Conservation (phyloP, 768 basidiomycete genomes). For the Dacryopinax primogenitus region DNA sequence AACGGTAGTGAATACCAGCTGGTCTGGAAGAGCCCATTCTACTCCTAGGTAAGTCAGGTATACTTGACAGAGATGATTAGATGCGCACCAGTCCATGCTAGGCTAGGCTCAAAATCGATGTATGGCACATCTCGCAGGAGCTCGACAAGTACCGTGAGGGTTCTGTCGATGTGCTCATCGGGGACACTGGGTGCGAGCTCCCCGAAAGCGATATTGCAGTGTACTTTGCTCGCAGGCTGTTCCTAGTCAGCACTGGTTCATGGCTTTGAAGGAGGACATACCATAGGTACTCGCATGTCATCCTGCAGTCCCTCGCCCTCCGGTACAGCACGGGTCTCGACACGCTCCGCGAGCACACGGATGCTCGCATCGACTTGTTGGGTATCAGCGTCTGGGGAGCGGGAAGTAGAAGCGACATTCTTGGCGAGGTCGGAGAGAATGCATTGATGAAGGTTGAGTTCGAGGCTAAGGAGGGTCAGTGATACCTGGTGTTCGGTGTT, state of each 20-base stretch:
- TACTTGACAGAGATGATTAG: background rate
- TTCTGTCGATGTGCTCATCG: conserved; percentile 37
- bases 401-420: conserved; percentile 36
- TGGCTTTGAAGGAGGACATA: conserved; percentile 24
- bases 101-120: conserved; percentile 61
- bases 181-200: conserved; percentile 59
- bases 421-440: conserved; percentile 63
- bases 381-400: conserved; percentile 21
- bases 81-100: conserved; percentile 64
- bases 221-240: conserved; percentile 57
- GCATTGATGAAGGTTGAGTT: conserved; percentile 62
- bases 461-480: too few relatives aligned
- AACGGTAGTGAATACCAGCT: conserved; percentile 65
- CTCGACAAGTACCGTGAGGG: conserved; percentile 50
- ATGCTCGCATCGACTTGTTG: conserved; percentile 36
- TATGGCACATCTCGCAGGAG: conserved; percentile 59
- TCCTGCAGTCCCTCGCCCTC: conserved; percentile 23
- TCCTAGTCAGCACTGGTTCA: background rate
- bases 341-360: conserved; percentile 49
- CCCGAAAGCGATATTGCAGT: conserved; percentile 74
- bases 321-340: conserved; percentile 32
- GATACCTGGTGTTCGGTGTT: too few relatives aligned
- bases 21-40: conserved; percentile 84
- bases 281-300: conserved; percentile 41
- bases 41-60: background rate